A percentile compares a stretch with the other conserved stretches of the same genome.
phyloP scores from a whole-genome alignment of 495 filamentous ascomycete genomes.

The Xylaria castorea region DNA sequence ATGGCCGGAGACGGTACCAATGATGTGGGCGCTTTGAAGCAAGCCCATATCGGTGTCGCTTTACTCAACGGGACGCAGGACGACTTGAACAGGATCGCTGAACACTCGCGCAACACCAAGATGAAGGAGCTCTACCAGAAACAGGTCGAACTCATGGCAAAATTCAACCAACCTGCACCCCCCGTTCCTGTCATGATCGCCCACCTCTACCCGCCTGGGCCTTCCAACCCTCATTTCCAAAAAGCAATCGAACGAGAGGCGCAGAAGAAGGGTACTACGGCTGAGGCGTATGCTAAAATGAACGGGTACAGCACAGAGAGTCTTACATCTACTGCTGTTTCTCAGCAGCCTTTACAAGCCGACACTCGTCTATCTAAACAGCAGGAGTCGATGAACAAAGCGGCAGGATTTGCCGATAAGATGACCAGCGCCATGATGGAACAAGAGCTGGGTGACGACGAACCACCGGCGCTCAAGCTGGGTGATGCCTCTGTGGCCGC shows the following conservation, averaged over 20 bases:
- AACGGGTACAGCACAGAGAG: conserved; percentile 57
- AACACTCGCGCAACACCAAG: conserved; percentile 90
- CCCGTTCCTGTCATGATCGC: conserved; percentile 90
- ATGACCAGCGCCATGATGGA: conserved; percentile 91
- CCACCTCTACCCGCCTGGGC: conserved; percentile 92
- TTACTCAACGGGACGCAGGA: conserved; percentile 93
- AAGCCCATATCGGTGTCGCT: conserved; percentile 96
- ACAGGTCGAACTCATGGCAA: conserved; percentile 84
- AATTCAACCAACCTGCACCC: conserved; percentile 90
- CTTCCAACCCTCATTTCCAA: conserved; percentile 91
- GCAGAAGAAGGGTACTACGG: conserved; percentile 68
- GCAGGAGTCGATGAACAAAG: conserved; percentile 69
- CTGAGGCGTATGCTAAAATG: conserved; percentile 50
- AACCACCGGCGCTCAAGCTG: conserved; percentile 95
- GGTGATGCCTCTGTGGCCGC: conserved; percentile 97
- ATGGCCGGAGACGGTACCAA: conserved; percentile 99
- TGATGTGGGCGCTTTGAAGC: conserved; percentile 96
- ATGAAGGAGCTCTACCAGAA: conserved; percentile 99
- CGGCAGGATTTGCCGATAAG: conserved; percentile 83
- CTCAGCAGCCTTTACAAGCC: conserved; percentile 71
- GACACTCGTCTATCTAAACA: conserved; percentile 62
- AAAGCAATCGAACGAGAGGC: conserved; percentile 89
- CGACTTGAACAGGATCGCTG: conserved; percentile 87
- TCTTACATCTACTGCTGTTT: conserved; percentile 73
- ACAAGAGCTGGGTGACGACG: conserved; percentile 82